Evolutionary conservation across 441 rosid genomes (phyloP), one percentile per base, ranked within the genome.

Genomic region (Oxalis stricta): DNA sequence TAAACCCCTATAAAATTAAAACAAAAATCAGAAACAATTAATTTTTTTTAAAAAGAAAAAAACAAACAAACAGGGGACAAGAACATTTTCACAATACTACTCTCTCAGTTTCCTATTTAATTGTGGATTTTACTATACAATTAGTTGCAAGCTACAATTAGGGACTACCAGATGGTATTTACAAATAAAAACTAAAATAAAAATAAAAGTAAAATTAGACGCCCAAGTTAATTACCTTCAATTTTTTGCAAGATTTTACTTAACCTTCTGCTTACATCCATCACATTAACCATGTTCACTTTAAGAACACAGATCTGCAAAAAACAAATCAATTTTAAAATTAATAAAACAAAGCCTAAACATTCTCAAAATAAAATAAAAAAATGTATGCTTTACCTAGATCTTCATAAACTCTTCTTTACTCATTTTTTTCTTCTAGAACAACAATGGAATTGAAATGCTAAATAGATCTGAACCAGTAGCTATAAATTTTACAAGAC

Each of bases 271-370:
- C 64, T 77, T 73, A 54, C 98, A 91, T 3, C 96, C 98, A 53
- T 91, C 98, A 47, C 98, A 91, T 65, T 85, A 93, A n/a, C n/a
- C 37, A 91, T 91, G 63, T 85, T 85, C 63, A 91, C 94, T 65
- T 78, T 80, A 2, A 91, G 89, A 56, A 75, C 87, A 68, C 78
- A 81, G 46, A 94, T 83, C 98, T 91, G 79, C 83, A 75, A 35
- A 54, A 71, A 62, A 55, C 45, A 65, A 52, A 37, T 48, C 13
- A 16, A n/a, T n/a, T n/a, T n/a, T n/a, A n/a, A n/a, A n/a, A n/a
- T n/a, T n/a, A n/a, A n/a, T 37, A 33, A n/a, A 35, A 40, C 16
- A 24, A 42, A 18, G 48, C 44, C 39, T n/a, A n/a, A n/a, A n/a
- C n/a, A n/a, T n/a, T n/a, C n/a, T n/a, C n/a, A n/a, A n/a, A n/a